Evolutionary conservation across 495 filamentous ascomycete species (phyloP).

Genomic region (Neurospora sp.): DNA sequence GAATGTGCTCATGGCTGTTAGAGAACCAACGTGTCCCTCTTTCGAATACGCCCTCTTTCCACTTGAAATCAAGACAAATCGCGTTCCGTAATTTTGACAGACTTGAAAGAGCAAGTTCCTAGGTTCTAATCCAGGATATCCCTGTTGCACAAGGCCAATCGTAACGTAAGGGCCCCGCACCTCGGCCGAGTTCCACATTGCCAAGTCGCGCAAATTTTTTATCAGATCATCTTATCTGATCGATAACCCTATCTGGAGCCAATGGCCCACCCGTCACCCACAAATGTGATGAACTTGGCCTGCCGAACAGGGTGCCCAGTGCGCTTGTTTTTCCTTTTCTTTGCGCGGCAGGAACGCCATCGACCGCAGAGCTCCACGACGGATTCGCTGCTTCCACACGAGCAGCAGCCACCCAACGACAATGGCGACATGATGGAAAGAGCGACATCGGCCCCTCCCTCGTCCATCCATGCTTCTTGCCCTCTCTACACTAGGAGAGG

Average conservation of each 20-base stretch:
- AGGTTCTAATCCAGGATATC: not conserved
- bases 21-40: not conserved
- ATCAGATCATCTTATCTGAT: slow-evolving; percentile 12
- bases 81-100: not conserved
- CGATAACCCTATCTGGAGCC: not conserved
- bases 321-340: not conserved
- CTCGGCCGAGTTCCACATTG: not conserved
- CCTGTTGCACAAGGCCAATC: not conserved
- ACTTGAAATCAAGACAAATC: not conserved
- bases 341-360: not conserved
- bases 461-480: not conserved
- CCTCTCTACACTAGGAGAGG: not conserved
- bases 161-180: not conserved
- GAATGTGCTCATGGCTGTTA: not conserved
- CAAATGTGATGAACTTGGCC: not conserved
- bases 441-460: not conserved
- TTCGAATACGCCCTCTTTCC: not conserved
- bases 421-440: not conserved
- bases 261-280: not conserved
- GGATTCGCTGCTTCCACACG: not conserved
- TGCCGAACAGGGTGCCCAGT: not conserved
- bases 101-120: not conserved
- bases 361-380: not conserved
- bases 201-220: slow-evolving; percentile 6
- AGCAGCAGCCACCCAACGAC: not conserved